Evolutionary conservation across 225 moss, liverwort and hornwort genomes (phyloP), one percentile per base, ranked within the genome.

Genomic region (Marchantia polymorpha): DNA sequence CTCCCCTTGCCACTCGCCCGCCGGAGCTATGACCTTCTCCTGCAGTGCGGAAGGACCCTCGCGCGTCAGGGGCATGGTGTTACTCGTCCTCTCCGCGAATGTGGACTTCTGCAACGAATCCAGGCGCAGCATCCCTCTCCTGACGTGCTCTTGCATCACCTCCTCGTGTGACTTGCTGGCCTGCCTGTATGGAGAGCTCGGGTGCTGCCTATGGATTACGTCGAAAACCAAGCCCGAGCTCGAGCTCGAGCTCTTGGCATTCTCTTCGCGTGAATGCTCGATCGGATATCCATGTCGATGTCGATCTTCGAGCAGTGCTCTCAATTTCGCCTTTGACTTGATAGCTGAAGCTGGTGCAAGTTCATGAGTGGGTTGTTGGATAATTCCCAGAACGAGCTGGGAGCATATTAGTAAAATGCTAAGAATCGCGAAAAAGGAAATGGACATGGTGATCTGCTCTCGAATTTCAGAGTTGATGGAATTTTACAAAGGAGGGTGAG

Each of bases 1-100:
- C 80, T 80, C 80, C 13, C 83, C 83, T 22, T 76, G 75, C 75
- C 75, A 76, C 29, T 54, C 73, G 6, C 73, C 73, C 3, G 25
- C 73, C 25, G 73, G 27, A 7, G 73, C 53, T 51, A 26, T 6
- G 7, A 55, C 73, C 53, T 52, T n/a, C 52, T 51, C 51, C n/a
- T 52, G 48, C 69, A 73, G 26, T 47, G 19, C 72, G 23, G 23
- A 10, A 46, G 10, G 13, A 3, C 14, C 5, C 19, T 48, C 3
- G 22, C 51, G 39, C 46, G 6, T 70, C 69, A 47, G 19, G 48
- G 46, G 69, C 69, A 70, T 9, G 30, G 15, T 46, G 69, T 70
- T 70, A 29, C 64, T 10, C 8, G 14, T 6, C 50, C 50, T 25
- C 53, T 73, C 73, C 0, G 27, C 27, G 52, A 54, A 52, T 52